Evolutionary conservation across 257 asterid genomes (phyloP).

Genomic region (Craterostigma plantagineum): DNA sequence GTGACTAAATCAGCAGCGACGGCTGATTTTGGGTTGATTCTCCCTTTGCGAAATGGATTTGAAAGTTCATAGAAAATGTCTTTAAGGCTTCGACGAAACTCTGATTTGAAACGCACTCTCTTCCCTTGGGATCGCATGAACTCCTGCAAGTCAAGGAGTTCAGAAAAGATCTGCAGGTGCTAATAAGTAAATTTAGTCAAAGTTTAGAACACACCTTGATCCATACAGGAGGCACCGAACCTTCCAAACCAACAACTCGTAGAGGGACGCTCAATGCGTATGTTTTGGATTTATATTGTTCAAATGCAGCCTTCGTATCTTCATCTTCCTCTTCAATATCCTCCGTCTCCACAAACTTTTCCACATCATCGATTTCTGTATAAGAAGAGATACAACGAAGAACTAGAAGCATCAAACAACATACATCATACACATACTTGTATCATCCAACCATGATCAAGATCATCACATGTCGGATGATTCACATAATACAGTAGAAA

Average conservation of each 20-base stretch:
- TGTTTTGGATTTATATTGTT: conserved; percentile 69
- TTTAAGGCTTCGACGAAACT: conserved; percentile 47
- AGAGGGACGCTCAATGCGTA: conserved; percentile 68
- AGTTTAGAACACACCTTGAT: conserved; percentile 29
- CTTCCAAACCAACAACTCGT: conserved; percentile 57
- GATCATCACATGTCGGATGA: too few relatives aligned
- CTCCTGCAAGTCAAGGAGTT: conserved; percentile 25
- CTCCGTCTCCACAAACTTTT: conserved; percentile 18
- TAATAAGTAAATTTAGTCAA: background rate
- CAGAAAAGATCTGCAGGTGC: background rate
- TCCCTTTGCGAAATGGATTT: conserved; percentile 28
- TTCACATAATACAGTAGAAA: too few relatives aligned
- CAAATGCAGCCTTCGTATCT: conserved; percentile 51
- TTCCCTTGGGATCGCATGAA: conserved; percentile 75
- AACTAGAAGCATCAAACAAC: background rate
- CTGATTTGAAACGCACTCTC: conserved; percentile 43
- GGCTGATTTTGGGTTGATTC: conserved; percentile 39
- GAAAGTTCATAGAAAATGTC: conserved; percentile 58
- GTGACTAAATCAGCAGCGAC: conserved; percentile 62
- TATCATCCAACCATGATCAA: too few relatives aligned
- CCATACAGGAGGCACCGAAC: conserved; percentile 81
- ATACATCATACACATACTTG: background rate
- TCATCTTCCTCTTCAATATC: conserved; percentile 29
- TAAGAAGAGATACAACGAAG: background rate
- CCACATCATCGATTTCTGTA: conserved; percentile 17